Evolutionary conservation across 75 land plant genomes (phyloP).

Genomic region (Cunninghamia lanceolata): DNA sequence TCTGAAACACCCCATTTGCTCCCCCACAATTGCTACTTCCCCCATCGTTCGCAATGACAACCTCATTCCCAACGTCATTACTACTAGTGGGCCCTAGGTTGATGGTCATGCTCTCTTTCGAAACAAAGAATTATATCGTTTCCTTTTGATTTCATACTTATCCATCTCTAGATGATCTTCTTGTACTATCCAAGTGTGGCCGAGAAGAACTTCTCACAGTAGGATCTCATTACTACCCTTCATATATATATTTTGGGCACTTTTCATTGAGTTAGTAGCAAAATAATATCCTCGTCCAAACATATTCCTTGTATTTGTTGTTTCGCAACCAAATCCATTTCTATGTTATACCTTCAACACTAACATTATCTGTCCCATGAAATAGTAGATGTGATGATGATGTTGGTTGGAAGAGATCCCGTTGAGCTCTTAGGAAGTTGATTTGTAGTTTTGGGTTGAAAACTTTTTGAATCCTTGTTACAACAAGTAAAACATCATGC

Average conservation of each 20-base stretch:
- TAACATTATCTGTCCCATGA: slow-evolving; percentile 13
- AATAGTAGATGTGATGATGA: slow-evolving; percentile 15
- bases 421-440: slow-evolving; percentile 11
- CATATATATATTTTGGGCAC: too few species aligned
- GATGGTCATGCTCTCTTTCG: slow-evolving; percentile 5
- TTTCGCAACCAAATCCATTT: too few species aligned
- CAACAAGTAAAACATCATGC: slow-evolving; percentile 13
- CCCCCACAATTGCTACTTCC: not conserved
- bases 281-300: too few species aligned
- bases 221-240: too few species aligned
- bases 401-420: slow-evolving; percentile 8
- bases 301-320: too few species aligned
- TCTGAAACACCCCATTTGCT: slow-evolving; percentile 1
- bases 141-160: too few species aligned
- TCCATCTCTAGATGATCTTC: too few species aligned
- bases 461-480: slow-evolving; percentile 15
- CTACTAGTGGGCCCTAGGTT: slow-evolving; percentile 5
- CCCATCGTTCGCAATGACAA: not conserved
- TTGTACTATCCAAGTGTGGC: too few species aligned
- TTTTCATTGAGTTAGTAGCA: too few species aligned
- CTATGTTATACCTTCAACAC: too few species aligned
- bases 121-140: too few species aligned
- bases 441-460: slow-evolving; percentile 13
- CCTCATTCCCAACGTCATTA: not conserved
- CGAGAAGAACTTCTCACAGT: too few species aligned